Base-by-base conservation (phyloP, 1,284 basidiomycete genomes). In the Tilletia caries region DNA sequence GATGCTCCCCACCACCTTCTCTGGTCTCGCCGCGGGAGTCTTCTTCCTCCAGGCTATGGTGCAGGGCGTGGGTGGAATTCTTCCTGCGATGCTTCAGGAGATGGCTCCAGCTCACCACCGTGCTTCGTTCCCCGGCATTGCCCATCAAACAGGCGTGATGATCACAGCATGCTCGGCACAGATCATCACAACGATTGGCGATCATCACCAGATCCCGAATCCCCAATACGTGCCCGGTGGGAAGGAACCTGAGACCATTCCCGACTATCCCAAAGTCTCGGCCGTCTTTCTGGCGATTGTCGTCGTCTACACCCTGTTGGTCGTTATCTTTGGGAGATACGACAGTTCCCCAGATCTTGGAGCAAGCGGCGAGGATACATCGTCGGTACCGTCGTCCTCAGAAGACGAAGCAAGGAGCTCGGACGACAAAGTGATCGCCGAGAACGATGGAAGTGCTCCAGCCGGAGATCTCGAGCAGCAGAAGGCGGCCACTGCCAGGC, bases 51-150 rank as follows among this genome's bases (percentile, higher is more conserved):
- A 78, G 69, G 71, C 71, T 27, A 50, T 68, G 18, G 58, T 85
- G 0, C 84, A 85, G 67, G 85, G 86, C 43, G 85, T 86, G 1
- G 87, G 86, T 82, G 81, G 81, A 65, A 76, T 90, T 86, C 90
- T 92, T 75, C 92, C 92, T 1, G 91, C 93, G 77, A 90, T 91
- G 82, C 86, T 96, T n/a, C 88, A 90, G 2, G 95, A 97, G 84
- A 89, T 95, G 84, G 91, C 92, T 0, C 93, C 93, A 0, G 89
- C 93, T 0, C 93, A 92, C 0, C 97, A 95, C 88, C 88, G 95
- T 67, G 92, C 93, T 8, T 91, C 92, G 0, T 97, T 95, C 87
- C 91, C 91, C 25, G 95, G 95, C 74, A 88, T 95, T 0, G 90
- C 91, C 0, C 97, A 95, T 85, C 94, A 96, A 70, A 74, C 83